phyloP scores from a whole-genome alignment of 164 flowering plant genomes.

The Vitis amurensis region DNA sequence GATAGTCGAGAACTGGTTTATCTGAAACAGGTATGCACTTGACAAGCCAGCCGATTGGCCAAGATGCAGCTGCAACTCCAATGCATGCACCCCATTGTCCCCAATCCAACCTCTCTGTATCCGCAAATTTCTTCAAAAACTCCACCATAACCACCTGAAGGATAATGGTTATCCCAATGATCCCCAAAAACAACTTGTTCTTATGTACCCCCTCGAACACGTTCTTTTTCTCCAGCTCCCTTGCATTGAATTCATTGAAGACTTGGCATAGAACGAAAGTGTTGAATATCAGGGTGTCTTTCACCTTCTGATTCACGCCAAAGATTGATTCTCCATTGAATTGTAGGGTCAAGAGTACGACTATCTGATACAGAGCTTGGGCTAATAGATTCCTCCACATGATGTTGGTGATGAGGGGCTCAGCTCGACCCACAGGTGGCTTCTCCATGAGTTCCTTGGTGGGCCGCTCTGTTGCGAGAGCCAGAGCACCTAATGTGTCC shows the following conservation, averaged over 20 bases:
- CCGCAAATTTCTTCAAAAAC: conserved; percentile 47
- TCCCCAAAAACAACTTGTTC: conserved; percentile 48
- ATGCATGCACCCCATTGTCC: conserved; percentile 51
- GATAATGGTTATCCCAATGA: conserved; percentile 35
- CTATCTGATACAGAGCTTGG: conserved; percentile 56
- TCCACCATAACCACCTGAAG: conserved; percentile 59
- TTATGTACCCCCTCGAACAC: conserved; percentile 41
- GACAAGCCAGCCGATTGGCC: conserved; percentile 55
- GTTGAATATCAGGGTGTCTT: conserved; percentile 55
- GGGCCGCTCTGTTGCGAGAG: conserved; percentile 62
- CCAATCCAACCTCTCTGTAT: conserved; percentile 59
- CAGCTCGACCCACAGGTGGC: conserved; percentile 50
- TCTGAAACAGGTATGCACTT: conserved; percentile 56
- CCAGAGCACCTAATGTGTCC: conserved; percentile 70
- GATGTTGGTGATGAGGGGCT: conserved; percentile 55
- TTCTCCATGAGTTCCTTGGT: conserved; percentile 55
- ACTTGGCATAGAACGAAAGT: conserved; percentile 59
- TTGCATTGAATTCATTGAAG: conserved; percentile 55
- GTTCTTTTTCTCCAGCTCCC: conserved; percentile 48
- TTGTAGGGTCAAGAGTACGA: conserved; percentile 39
- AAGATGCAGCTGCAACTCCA: conserved; percentile 39
- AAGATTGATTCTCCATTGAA: conserved; percentile 49
- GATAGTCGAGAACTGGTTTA: conserved; percentile 28
- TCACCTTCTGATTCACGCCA: conserved; percentile 31
- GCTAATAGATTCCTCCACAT: conserved; percentile 73